Conservation (phyloP, 176 grass and related monocot species). For the Cenchrus americanus region DNA sequence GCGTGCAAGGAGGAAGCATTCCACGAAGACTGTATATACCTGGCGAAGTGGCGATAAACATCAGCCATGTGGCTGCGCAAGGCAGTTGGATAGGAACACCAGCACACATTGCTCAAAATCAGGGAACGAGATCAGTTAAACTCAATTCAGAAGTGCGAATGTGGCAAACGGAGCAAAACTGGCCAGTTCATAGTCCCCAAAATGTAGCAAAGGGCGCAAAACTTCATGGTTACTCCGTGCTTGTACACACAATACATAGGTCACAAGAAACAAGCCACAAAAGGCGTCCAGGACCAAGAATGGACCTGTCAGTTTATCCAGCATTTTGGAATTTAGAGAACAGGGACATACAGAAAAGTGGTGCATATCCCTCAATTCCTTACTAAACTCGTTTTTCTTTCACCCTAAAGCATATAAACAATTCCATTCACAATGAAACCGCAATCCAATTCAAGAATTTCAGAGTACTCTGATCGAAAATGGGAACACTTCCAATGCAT, state of each 20-base stretch:
- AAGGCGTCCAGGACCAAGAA: neutral
- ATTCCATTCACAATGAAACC: neutral
- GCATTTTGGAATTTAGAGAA: neutral
- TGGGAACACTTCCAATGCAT: slow-evolving; percentile 12
- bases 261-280: slow-evolving; percentile 17
- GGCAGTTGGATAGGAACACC: slow-evolving; percentile 14
- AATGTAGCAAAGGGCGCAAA: slow-evolving; percentile 19
- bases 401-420: neutral
- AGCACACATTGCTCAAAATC: neutral
- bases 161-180: neutral
- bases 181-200: neutral
- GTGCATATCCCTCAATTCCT: neutral
- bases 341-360: neutral
- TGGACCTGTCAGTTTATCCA: neutral
- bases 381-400: neutral
- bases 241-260: neutral
- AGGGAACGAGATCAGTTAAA: neutral
- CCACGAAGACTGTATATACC: neutral
- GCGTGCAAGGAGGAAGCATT: slow-evolving; percentile 38
- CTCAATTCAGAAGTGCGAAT: neutral
- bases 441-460: neutral
- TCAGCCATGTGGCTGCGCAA: neutral
- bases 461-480: slow-evolving; percentile 21
- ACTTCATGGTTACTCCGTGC: slow-evolving; percentile 13
- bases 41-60: neutral